Conservation (phyloP, 2,329 filamentous ascomycete genomes). For the Neonectria punicea region DNA sequence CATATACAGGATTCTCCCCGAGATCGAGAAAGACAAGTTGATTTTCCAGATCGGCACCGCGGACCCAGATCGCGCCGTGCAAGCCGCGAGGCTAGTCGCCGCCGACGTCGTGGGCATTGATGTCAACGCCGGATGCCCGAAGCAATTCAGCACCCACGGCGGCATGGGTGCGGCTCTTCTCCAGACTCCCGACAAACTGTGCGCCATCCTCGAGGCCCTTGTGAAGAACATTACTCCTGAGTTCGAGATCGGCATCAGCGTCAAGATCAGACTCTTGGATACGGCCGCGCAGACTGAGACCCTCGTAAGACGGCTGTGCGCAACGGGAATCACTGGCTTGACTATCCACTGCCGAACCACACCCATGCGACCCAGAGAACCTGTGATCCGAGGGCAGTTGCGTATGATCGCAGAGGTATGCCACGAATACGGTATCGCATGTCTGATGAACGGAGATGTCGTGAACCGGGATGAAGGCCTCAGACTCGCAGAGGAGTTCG, state of each 20-base stretch:
- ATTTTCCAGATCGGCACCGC: conserved; percentile 95
- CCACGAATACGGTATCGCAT: conserved; percentile 85
- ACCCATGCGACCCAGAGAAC: conserved; percentile 91
- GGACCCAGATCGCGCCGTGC: conserved; percentile 82
- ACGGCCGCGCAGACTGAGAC: conserved; percentile 78
- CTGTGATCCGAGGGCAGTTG: conserved; percentile 86
- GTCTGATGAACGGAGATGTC: conserved; percentile 96
- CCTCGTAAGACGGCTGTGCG: conserved; percentile 81
- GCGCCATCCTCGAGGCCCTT: conserved; percentile 83
- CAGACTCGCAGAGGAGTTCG: conserved; percentile 78
- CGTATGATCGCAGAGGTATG: conserved; percentile 86
- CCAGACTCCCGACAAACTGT: conserved; percentile 83
- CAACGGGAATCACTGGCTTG: conserved; percentile 89
- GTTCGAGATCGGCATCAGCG: conserved; percentile 91
- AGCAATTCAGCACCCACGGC: conserved; percentile 91
- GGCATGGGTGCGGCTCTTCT: conserved; percentile 97
- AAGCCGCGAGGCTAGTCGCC: conserved; percentile 86
- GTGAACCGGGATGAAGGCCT: conserved; percentile 77
- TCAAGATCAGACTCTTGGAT: conserved; percentile 92
- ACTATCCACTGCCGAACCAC: conserved; percentile 97
- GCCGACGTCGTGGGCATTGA: conserved; percentile 93
- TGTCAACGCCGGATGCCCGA: conserved; percentile 97
- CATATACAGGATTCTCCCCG: conserved; percentile 86
- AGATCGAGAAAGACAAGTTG: conserved; percentile 76
- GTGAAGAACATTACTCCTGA: conserved; percentile 81